Evolutionary conservation across 108 stramenopile species (phyloP).

Genomic region (Nitzschia putrida): DNA sequence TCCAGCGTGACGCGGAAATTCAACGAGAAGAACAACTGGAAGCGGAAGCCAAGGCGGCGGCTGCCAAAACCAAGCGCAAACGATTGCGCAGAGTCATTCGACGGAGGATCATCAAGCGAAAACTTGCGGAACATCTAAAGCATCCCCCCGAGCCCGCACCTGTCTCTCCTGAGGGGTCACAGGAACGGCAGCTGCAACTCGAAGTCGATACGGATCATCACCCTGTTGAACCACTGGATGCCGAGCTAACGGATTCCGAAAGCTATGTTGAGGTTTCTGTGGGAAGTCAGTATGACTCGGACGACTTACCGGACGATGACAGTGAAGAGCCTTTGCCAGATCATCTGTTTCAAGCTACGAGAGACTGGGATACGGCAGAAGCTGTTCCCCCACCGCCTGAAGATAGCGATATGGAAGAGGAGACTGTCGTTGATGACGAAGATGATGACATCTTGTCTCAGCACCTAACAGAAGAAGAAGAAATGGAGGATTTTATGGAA

Average conservation of each 20-base stretch:
- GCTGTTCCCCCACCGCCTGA: neutral
- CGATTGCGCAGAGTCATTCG: slow-evolving; percentile 7
- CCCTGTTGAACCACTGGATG: neutral
- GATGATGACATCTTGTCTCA: neutral
- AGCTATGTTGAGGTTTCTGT: neutral
- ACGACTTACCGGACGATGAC: no score
- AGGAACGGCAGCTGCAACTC: neutral
- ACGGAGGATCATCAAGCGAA: slow-evolving; percentile 15
- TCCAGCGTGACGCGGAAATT: neutral
- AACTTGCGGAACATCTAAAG: neutral
- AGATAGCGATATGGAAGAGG: neutral
- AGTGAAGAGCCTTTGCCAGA: no score
- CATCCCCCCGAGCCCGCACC: neutral
- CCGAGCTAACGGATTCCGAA: neutral
- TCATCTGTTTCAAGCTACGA: no score
- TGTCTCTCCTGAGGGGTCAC: neutral
- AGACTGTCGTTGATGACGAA: neutral
- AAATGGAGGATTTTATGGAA: slow-evolving; percentile 1
- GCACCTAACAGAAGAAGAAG: neutral
- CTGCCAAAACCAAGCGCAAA: neutral
- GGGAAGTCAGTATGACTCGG: no score
- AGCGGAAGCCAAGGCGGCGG: no score
- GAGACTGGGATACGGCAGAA: no score
- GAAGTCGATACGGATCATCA: neutral
- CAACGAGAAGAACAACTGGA: neutral